Percentiles rank a stretch among this genome's conserved stretches.
These are phyloP conservation scores for Prunus armeniaca DNA, from an alignment of 306 rosid genomes.

Conservation along the genomic window DNA sequence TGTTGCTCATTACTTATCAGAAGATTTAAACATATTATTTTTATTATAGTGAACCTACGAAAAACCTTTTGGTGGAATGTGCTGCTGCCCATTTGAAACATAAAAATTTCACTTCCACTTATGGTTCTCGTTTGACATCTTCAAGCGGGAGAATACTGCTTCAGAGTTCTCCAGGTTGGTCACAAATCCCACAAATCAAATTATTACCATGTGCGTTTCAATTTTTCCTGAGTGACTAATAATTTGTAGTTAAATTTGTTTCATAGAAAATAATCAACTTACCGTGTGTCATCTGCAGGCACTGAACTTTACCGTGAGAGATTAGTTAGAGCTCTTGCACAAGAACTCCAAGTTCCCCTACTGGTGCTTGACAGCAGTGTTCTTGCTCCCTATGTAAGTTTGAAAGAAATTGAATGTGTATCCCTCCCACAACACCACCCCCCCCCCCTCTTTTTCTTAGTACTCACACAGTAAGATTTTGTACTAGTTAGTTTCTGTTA, in stretches of 20 bases:
- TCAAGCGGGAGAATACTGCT: slow-evolving; percentile 90
- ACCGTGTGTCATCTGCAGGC: slow-evolving; percentile 44
- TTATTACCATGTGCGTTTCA: slow-evolving; percentile 2
- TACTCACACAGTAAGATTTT: background rate
- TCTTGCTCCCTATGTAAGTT: slow-evolving; percentile 88
- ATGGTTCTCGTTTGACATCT: slow-evolving; percentile 76
- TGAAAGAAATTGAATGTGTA: slow-evolving; percentile 6
- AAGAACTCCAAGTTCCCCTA: slow-evolving; percentile 74
- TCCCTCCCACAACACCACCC: background rate
- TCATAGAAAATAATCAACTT: background rate
- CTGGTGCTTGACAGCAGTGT: slow-evolving; percentile 85
- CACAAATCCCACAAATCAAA: slow-evolving; percentile 21
- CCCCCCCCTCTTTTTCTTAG: no score
- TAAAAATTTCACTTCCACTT: slow-evolving; percentile 46
- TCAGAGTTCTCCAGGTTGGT: slow-evolving; percentile 88
- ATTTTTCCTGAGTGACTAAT: slow-evolving; percentile 4
- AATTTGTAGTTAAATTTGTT: background rate
- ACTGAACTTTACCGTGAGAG: slow-evolving; percentile 95
- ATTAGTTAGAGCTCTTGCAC: slow-evolving; percentile 88
- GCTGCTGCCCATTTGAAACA: slow-evolving; percentile 83
- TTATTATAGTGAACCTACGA: slow-evolving; percentile 62
- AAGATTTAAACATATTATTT: background rate
- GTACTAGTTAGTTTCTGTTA: slow-evolving; percentile 7
- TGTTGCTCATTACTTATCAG: background rate
- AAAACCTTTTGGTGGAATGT: slow-evolving; percentile 82